Percentiles rank a stretch among this genome's conserved stretches.
phyloP scores from a whole-genome alignment of 768 basidiomycete species.

The Daedalea quercina region DNA sequence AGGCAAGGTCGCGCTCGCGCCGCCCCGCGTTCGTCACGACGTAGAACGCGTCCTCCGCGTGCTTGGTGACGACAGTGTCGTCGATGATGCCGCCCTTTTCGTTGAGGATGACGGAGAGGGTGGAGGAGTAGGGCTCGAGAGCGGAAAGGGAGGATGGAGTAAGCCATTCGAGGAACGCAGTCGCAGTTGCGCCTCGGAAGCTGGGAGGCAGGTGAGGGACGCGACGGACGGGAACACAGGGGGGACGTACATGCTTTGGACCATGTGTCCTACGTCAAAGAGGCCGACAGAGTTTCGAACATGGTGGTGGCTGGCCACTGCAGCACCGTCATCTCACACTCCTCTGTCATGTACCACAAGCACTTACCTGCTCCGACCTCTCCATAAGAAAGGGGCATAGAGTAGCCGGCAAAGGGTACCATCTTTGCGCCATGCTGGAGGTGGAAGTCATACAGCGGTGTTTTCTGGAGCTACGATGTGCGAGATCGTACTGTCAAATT shows the following conservation, averaged over 20 bases:
- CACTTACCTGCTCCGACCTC: constrained; percentile 69
- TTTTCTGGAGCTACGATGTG: constrained; percentile 42
- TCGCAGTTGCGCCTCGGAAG: constrained; percentile 74
- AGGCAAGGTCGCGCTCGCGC: constrained; percentile 71
- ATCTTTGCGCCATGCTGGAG: constrained; percentile 79
- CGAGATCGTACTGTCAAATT: neutral
- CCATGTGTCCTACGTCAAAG: constrained; percentile 99
- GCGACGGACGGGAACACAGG: neutral
- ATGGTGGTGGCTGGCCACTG: constrained; percentile 87
- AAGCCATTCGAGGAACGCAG: constrained; percentile 81
- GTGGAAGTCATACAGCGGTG: constrained; percentile 87
- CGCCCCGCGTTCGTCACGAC: constrained; percentile 96
- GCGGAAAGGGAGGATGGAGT: constrained; percentile 76
- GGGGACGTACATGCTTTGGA: constrained; percentile 72
- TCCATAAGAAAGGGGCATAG: constrained; percentile 89
- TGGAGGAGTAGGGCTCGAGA: constrained; percentile 69
- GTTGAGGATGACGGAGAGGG: constrained; percentile 86
- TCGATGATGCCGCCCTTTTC: constrained; percentile 92
- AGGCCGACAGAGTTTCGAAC: constrained; percentile 78
- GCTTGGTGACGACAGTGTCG: constrained; percentile 89
- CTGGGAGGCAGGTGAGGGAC: constrained; percentile 28
- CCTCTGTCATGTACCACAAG: neutral
- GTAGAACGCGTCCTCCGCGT: constrained; percentile 74
- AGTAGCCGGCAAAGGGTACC: constrained; percentile 94
- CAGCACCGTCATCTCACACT: constrained; percentile 1